Base-by-base conservation (phyloP, 2,329 filamentous ascomycete genomes). In the Beauveria varroae region DNA sequence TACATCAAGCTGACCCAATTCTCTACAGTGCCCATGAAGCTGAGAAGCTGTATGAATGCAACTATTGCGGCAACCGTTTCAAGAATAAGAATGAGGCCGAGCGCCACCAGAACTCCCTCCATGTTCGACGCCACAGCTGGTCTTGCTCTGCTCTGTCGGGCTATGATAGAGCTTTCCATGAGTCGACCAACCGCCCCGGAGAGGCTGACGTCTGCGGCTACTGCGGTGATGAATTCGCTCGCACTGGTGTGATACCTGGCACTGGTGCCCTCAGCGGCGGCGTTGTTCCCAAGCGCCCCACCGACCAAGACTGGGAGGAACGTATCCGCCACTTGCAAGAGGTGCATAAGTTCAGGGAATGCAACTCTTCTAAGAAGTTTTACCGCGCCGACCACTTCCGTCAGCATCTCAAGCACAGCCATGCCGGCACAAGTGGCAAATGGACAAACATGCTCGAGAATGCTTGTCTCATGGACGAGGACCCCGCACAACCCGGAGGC, bases 61-160 rank as follows among this genome's bases (percentile, higher is more conserved):
- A 86, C 30, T 98, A 91, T 72, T 98, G 93, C 73, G 89, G 89
- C 47, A 97, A 97, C 72, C 87, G 93, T 12, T 98, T 98, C 80
- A 98, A 98, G 76, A 98, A 98, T 78, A 98, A 98, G 77, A 98
- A 98, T 69, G 95, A 98, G 76, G 93, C 93, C 2, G 93, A 98
- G 74, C 86, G 95, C 37, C 93, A 98, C 72, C 93, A 96, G 70
- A 98, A 97, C 70, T 96, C 93, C 16, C 84, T 98, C 12, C 93
- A 98, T 73, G 83, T 98, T 9, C 86, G 93, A 40, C 87, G 89
- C 26, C 92, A 98, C 76, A 97, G 93, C 54, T 99, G 95, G 95
- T 97, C 93, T 12, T 99, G 95, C 74, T 93, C 92, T 37, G 91
- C 93, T 1, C 84, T 99, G 28, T 85, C 85, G 12, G 82, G 85